A percentile compares a stretch with the other conserved stretches of the same genome.
These are phyloP conservation scores for Ophiostoma ips DNA, from an alignment of 2,329 filamentous ascomycete genomes.

Conservation along the genomic window DNA sequence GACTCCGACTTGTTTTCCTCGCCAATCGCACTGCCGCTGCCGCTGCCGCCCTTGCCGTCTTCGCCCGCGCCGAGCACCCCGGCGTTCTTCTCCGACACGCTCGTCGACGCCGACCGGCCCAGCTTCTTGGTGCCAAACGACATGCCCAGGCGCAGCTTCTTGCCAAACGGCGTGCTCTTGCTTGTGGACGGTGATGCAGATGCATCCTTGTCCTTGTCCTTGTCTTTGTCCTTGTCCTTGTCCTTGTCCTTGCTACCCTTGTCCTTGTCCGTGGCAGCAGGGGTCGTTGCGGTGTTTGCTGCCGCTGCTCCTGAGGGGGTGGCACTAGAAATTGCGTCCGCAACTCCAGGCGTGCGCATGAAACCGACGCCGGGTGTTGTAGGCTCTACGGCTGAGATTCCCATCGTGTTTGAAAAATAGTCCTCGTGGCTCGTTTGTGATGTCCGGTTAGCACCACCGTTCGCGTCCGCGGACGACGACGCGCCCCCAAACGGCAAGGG, in stretches of 20 bases:
- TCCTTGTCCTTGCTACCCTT: constrained; percentile 1
- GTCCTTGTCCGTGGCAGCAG: background rate
- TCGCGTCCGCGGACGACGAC: constrained; percentile 18
- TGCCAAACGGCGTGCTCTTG: constrained; percentile 60
- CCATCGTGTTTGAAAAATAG: constrained; percentile 67
- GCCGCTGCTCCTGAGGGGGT: constrained; percentile 26
- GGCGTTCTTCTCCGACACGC: constrained; percentile 56
- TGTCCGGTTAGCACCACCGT: constrained; percentile 24
- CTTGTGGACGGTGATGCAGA: constrained; percentile 6
- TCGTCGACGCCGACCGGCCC: constrained; percentile 51
- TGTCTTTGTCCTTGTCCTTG: background rate
- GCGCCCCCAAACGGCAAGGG: constrained; percentile 28
- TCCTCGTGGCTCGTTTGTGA: constrained; percentile 47
- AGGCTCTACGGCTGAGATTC: constrained; percentile 35
- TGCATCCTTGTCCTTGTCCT: background rate
- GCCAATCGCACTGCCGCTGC: constrained; percentile 35
- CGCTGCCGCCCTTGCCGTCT: constrained; percentile 33
- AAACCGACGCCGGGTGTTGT: constrained; percentile 26
- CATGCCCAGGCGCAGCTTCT: constrained; percentile 67
- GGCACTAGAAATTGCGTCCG: no score
- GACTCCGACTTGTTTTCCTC: constrained; percentile 6
- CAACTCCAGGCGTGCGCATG: constrained; percentile 27
- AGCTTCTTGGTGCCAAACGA: constrained; percentile 77
- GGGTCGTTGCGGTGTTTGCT: background rate
- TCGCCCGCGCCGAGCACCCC: constrained; percentile 25